A percentile compares a stretch with the other conserved stretches of the same genome.
phyloP scores from a whole-genome alignment of 164 flowering plant genomes.

The Aristolochia fimbriata region DNA sequence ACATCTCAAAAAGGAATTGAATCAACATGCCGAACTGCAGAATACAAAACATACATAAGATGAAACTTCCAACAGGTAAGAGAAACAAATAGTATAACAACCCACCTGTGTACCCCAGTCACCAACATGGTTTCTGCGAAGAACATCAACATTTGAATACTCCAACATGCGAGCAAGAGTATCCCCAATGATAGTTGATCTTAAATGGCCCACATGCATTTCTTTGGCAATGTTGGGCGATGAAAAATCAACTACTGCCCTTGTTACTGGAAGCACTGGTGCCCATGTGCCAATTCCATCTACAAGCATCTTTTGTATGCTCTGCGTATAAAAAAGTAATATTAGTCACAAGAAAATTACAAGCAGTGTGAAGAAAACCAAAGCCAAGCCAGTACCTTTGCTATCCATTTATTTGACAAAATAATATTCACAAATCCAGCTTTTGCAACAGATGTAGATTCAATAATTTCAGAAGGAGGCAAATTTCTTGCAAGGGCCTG shows the following conservation, averaged over 20 bases:
- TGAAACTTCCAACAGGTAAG: neutral
- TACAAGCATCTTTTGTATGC: constrained; percentile 68
- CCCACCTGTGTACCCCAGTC: constrained; percentile 99
- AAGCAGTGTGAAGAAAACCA: neutral
- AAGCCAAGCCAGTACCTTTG: constrained; percentile 43
- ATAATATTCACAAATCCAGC: constrained; percentile 86
- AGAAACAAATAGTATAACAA: neutral
- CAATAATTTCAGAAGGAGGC: constrained; percentile 73
- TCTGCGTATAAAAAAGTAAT: constrained; percentile 30
- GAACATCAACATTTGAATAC: constrained; percentile 83
- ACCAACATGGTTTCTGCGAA: constrained; percentile 93
- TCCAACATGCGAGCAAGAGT: constrained; percentile 90
- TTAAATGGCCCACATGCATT: constrained; percentile 97
- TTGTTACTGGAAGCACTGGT: constrained; percentile 51
- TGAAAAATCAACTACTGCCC: constrained; percentile 90
- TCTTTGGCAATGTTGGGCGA: constrained; percentile 98
- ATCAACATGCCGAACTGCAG: constrained; percentile 98
- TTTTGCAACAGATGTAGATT: constrained; percentile 72
- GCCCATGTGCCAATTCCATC: constrained; percentile 80
- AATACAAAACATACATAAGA: neutral
- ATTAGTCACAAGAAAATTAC: neutral
- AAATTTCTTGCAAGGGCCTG: constrained; percentile 72
- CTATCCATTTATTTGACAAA: constrained; percentile 72
- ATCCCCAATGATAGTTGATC: constrained; percentile 96
- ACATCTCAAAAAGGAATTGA: constrained; percentile 71